These are phyloP conservation scores for Discostella pseudostelligera DNA, from an alignment of 108 stramenopile genomes.

Conservation along the genomic window DNA sequence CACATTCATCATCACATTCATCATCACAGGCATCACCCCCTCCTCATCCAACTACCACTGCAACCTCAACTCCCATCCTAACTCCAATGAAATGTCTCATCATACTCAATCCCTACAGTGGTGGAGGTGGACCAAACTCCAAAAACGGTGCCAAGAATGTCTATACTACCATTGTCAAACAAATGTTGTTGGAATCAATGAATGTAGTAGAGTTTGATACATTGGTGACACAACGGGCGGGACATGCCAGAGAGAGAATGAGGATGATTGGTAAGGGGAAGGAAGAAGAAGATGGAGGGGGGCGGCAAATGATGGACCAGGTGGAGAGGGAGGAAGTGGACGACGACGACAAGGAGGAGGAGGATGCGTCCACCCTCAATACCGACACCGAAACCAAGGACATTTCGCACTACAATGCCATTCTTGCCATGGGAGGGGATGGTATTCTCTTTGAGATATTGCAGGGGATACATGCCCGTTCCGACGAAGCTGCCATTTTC, in stretches of 20 bases:
- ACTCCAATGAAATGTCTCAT: constrained; percentile 45
- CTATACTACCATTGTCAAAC: constrained; percentile 52
- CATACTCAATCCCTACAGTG: constrained; percentile 80
- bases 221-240: constrained; percentile 48
- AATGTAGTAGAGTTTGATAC: constrained; percentile 63
- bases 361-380: background rate
- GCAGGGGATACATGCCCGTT: constrained; percentile 62
- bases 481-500: constrained; percentile 56
- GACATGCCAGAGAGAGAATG: constrained; percentile 78
- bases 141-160: constrained; percentile 47
- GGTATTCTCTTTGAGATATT: constrained; percentile 80
- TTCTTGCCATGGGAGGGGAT: constrained; percentile 84
- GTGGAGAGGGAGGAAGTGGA: too few relatives aligned
- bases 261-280: background rate
- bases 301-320: constrained; percentile 3
- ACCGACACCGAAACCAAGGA: constrained; percentile 34
- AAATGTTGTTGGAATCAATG: constrained; percentile 75
- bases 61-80: background rate
- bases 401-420: constrained; percentile 61
- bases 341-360: constrained; percentile 4
- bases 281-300: background rate
- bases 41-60: background rate
- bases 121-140: constrained; percentile 31
- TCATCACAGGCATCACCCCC: background rate
- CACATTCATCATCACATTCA: background rate